A percentile compares a stretch with the other conserved stretches of the same genome.
Evolutionary conservation across 2,329 filamentous ascomycete genomes (phyloP).

Genomic region (Xylariaceae sp.): DNA sequence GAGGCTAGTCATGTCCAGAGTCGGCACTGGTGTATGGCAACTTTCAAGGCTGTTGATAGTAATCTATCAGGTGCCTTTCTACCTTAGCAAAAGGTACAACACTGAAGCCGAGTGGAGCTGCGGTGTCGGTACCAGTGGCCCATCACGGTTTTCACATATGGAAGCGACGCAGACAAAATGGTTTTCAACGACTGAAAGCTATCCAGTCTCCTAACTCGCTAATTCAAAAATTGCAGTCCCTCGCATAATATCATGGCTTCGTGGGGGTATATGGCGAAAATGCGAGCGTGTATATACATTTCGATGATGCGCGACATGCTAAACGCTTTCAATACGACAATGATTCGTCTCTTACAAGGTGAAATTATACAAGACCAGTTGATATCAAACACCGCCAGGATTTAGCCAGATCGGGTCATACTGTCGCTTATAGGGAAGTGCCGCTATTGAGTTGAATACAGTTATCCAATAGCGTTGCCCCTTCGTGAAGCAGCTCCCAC

Average conservation of each 20-base stretch:
- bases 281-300: conserved; percentile 20
- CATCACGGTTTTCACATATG: too few relatives aligned
- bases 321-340: conserved; percentile 16
- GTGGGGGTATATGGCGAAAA: conserved; percentile 27
- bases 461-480: conserved; percentile 73
- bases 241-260: conserved; percentile 16
- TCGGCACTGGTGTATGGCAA: too few relatives aligned
- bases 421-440: conserved; percentile 8
- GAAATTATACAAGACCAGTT: not conserved
- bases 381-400: not conserved
- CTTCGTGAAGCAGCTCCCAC: conserved; percentile 91
- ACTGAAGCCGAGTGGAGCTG: too few relatives aligned
- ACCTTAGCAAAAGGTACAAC: too few relatives aligned
- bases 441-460: conserved; percentile 63
- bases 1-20: too few relatives aligned
- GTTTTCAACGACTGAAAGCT: too few relatives aligned
- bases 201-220: too few relatives aligned
- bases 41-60: too few relatives aligned
- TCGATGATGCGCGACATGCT: conserved; percentile 8
- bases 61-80: too few relatives aligned
- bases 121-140: too few relatives aligned
- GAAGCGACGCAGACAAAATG: too few relatives aligned
- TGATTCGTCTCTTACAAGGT: conserved; percentile 2
- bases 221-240: too few relatives aligned
- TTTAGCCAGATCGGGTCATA: not conserved